Evolutionary conservation across 1,139 yeast genomes (phyloP), one percentile per base, ranked within the genome.

Genomic region (Geotrichum candidum): DNA sequence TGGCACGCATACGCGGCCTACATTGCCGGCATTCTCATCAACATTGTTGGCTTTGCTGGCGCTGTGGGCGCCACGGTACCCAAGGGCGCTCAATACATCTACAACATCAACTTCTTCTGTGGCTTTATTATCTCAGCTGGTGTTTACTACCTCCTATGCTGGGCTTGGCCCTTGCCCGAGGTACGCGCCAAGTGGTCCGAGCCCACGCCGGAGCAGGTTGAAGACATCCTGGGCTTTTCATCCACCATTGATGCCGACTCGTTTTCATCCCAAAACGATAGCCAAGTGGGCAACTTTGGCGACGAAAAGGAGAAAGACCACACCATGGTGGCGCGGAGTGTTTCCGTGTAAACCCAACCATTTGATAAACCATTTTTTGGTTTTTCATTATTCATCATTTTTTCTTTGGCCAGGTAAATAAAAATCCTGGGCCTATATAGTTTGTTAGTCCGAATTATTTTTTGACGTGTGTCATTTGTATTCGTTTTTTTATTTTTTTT

Each of bases 31-130:
- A 84, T 90, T 61, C 78, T 86, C 59, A 95, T 96, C 59, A 90
- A 90, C 71, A 85, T 90, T 68, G 90, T 88, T 48, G 97, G 97
- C 1, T 90, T 90, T 69, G 95, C 89, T 33, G 96, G 96, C 64
- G 91, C 87, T 4, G 84, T 86, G 22, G 90, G 86, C 29, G 82
- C 81, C 53, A 70, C 69, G 13, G 92, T 90, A n/a, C 95, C 96
- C 13, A 78, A 81, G 62, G 96, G 95, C 35, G 96, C 96, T 2
- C 81, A 84, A 54, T 78, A 84, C 64, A 81, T 90, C 53, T 90
- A 88, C 77, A 78, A 86, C 65, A 74, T 90, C 67, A 87, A 86
- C 73, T 90, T 86, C 76, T 84, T 89, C 70, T 81, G 86, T 65
- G 97, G 97, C 0, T 88, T 87, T 74, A 71, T 82, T 56, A 73